A percentile compares a stretch with the other conserved stretches of the same genome.
phyloP scores from a whole-genome alignment of 768 basidiomycete species.

The Collybia sp. region DNA sequence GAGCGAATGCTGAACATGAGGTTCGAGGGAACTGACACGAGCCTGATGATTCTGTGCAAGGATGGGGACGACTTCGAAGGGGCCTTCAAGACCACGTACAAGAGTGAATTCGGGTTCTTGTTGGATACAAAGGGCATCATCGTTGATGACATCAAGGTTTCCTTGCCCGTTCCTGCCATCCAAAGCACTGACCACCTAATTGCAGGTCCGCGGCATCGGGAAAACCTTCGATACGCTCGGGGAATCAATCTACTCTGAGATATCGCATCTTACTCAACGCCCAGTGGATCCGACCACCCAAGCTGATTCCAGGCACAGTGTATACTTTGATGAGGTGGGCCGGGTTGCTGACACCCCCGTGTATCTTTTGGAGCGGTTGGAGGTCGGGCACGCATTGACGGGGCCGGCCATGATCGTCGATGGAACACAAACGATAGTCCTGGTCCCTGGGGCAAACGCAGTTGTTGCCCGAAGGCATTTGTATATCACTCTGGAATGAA shows the following conservation, averaged over 20 bases:
- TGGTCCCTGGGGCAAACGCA: slow-evolving; percentile 70
- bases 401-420: slow-evolving; percentile 96
- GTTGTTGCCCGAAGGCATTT: slow-evolving; percentile 68
- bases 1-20: slow-evolving; percentile 91
- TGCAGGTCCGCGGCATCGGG: slow-evolving; percentile 81
- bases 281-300: slow-evolving; percentile 35
- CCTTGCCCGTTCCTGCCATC: slow-evolving; percentile 2
- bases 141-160: slow-evolving; percentile 88
- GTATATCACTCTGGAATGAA: slow-evolving; percentile 40
- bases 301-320: slow-evolving; percentile 53
- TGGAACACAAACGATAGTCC: slow-evolving; percentile 90
- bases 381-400: slow-evolving; percentile 63
- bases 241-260: slow-evolving; percentile 73
- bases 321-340: slow-evolving; percentile 81
- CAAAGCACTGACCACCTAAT: background rate
- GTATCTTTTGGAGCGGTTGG: slow-evolving; percentile 61
- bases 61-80: slow-evolving; percentile 68
- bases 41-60: slow-evolving; percentile 71
- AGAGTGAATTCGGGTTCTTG: slow-evolving; percentile 87
- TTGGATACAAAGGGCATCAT: slow-evolving; percentile 79
- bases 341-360: slow-evolving; percentile 79
- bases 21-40: slow-evolving; percentile 90
- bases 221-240: slow-evolving; percentile 85
- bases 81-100: slow-evolving; percentile 79
- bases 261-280: slow-evolving; percentile 44